Evolutionary conservation across 78 protist species (phyloP).

Genomic region (Blattamonas nauphoetae): DNA sequence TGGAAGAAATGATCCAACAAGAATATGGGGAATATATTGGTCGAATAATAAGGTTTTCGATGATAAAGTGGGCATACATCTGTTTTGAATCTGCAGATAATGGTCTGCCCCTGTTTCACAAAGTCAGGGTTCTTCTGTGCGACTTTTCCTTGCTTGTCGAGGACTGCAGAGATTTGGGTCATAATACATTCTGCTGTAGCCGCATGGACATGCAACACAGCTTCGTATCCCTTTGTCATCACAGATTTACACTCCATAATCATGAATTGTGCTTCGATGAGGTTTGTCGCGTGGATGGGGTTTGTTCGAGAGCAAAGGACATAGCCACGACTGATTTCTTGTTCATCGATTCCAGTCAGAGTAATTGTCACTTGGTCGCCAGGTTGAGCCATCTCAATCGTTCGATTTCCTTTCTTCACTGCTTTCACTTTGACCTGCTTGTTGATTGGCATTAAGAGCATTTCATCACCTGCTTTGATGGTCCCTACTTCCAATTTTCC

Average conservation of each 20-base stretch:
- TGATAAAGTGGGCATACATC: too few relatives aligned
- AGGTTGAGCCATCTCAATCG: neutral
- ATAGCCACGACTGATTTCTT: neutral
- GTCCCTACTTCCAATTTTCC: conserved; percentile 17
- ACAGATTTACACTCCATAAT: neutral
- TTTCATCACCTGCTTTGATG: neutral
- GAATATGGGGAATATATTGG: too few relatives aligned
- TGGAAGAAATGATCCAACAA: too few relatives aligned
- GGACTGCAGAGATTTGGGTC: neutral
- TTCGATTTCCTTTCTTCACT: neutral
- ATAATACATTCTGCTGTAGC: neutral
- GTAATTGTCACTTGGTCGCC: neutral
- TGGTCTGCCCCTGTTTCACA: neutral
- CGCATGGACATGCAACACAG: neutral
- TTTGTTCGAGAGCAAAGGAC: neutral
- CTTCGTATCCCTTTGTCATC: neutral
- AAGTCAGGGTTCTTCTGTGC: neutral
- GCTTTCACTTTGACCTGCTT: neutral
- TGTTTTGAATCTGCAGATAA: neutral
- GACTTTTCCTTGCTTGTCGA: neutral
- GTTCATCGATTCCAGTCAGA: neutral
- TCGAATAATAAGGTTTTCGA: too few relatives aligned
- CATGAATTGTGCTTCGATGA: neutral
- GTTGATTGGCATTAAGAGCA: neutral
- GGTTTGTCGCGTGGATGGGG: neutral